Percentiles rank a stretch among this genome's conserved stretches.
phyloP scores from a whole-genome alignment of 108 stramenopile species.

The Nitzschia sp. region DNA sequence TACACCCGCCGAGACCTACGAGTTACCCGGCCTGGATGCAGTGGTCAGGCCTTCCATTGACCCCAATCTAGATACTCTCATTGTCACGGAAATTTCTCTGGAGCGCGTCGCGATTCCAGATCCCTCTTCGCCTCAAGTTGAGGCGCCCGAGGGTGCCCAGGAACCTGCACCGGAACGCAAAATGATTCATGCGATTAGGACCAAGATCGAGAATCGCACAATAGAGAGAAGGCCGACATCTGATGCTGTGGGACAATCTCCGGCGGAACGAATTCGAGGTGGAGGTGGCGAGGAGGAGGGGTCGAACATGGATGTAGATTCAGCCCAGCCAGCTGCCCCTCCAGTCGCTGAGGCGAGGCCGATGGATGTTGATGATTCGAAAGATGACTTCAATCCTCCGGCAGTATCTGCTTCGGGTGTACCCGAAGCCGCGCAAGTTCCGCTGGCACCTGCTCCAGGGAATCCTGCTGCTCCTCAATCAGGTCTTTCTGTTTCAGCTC shows the following conservation, averaged over 20 bases:
- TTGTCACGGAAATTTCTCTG: conserved; percentile 33
- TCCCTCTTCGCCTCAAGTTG: background rate
- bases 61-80: conserved; percentile 14
- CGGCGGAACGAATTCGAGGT: conserved; percentile 45
- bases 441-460: background rate
- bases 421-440: too few species aligned
- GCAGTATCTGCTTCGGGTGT: too few species aligned
- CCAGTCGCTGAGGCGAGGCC: background rate
- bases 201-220: conserved; percentile 18
- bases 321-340: conserved; percentile 9
- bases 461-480: background rate
- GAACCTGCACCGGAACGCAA: background rate
- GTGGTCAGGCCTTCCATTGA: conserved; percentile 47
- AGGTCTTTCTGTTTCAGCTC: too few species aligned
- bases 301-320: conserved; percentile 7
- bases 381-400: too few species aligned
- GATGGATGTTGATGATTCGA: background rate
- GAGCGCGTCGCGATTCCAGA: conserved; percentile 18
- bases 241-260: background rate
- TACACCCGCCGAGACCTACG: background rate
- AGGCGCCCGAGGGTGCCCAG: background rate
- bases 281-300: conserved; percentile 33
- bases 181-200: conserved; percentile 8
- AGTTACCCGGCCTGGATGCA: conserved; percentile 44
- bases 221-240: conserved; percentile 8